Conservation (phyloP, 306 rosid genomes). For the Inga laurina region DNA sequence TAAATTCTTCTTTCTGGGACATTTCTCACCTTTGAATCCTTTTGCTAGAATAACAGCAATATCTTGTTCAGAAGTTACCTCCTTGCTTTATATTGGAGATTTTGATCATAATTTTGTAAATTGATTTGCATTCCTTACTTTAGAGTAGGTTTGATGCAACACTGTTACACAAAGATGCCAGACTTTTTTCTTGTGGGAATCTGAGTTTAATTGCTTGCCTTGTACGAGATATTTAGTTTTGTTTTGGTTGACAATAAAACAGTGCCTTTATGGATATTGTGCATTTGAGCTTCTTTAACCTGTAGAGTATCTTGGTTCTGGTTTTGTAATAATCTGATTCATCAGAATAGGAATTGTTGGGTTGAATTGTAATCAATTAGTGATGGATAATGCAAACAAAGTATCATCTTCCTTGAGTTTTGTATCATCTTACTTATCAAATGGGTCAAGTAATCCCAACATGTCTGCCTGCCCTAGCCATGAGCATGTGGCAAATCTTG, state of each 20-base stretch:
- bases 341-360: neutral
- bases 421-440: neutral
- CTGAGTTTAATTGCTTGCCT: constrained; percentile 32
- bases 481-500: no score
- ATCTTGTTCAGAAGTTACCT: no score
- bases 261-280: no score
- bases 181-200: constrained; percentile 24
- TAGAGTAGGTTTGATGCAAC: neutral
- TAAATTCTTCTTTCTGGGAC: no score
- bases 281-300: no score
- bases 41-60: no score
- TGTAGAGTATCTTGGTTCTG: neutral
- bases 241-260: neutral
- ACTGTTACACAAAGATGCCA: neutral
- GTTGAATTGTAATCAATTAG: constrained; percentile 24
- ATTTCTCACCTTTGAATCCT: no score
- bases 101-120: no score
- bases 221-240: constrained; percentile 33
- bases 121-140: no score
- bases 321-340: constrained; percentile 13
- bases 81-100: no score
- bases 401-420: constrained; percentile 78
- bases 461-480: no score
- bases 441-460: no score
- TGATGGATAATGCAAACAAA: constrained; percentile 70